Evolutionary conservation across 495 filamentous ascomycete species (phyloP), one percentile per base, ranked within the genome.

Genomic region (Trichoderma asperelloides): DNA sequence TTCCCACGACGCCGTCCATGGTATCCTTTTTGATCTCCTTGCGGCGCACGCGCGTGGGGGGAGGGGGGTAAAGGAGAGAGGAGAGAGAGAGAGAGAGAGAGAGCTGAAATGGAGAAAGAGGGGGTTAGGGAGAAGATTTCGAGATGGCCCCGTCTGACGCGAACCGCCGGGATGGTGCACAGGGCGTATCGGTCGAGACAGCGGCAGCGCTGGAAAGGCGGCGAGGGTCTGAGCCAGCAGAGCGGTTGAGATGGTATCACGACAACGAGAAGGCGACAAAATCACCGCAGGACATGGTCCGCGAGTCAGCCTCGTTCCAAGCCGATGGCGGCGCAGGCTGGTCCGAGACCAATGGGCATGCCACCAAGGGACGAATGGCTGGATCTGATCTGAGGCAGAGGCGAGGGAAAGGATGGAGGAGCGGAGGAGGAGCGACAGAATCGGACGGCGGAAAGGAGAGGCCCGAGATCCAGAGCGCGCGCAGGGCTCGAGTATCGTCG

Each of bases 1-100:
- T 86, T 68, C 88, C 87, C 67, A 85, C 81, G 72, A 89, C 85
- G 68, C 88, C 87, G 75, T 89, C 89, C 87, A 91, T 91, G 64
- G 41, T 25, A 28, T 37, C 33, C 33, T 37, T 37, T 37, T 37
- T 7, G 33, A 8, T 8, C 33, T 37, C 33, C 33, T 37, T 37
- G 2, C 28, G 23, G 41, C 63, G 64, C 55, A 25, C 55, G 55
- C 55, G 68, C 74, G 79, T 74, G 74, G 72, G 49, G 71, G 70
- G 15, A 74, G 70, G 15, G 68, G 60, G 16, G 69, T n/a, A 43
- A 62, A 47, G 27, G 41, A 47, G 47, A 40, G 45, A 21, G 60
- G 47, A 41, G 65, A 60, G 23, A 21, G 47, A 41, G 65, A 60
- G 23, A 21, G 5, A n/a, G 55, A 25, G 5, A 28, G 12, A 60